Evolutionary conservation across 148 eudicot species (phyloP), one percentile per base, ranked within the genome.

Genomic region (Rhododendron henanense): DNA sequence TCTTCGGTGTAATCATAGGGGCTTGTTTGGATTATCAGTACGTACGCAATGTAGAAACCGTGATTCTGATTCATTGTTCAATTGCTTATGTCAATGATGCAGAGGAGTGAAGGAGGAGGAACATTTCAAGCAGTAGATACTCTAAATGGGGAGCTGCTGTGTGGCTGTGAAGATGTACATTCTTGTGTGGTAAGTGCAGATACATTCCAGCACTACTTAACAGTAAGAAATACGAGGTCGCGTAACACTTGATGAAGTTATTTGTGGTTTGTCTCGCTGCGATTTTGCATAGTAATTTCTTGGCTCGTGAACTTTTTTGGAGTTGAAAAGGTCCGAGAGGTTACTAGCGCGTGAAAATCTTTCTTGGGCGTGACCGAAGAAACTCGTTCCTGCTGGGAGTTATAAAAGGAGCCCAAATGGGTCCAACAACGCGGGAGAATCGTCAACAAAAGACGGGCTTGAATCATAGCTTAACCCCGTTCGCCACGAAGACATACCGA

Each of bases 61-160:
- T 2, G 50, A 47, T 6, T 5, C 65, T 15, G 61, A 59, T 19
- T 59, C 25, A 59, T 55, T 16, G 61, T 18, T 16, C 4, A 55
- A 18, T 55, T 3, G 25, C 45, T 15, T 25, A 6, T 74, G 44
- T 69, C 6, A 11, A 67, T 88, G 57, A 37, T 79, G 85, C 87
- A 94, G 98, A 93, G 96, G 79, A 94, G 98, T 78, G 92, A 92
- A 23, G 98, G 96, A 85, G 98, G 96, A 25, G 98, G 98, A 51
- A 81, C 94, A 78, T 96, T 96, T 84, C 85, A 92, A 88, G 96
- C 93, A 0, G 31, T 89, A 31, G 98, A 96, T 80, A 89, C 87
- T 75, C 83, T 94, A 21, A 96, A 96, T 67, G 98, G 98, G 83
- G 87, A 91, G 90, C 94, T 92, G 19, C 86, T 96, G 16, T 94